phyloP scores from a whole-genome alignment of 306 rosid species.

The Inga leiocalycina region DNA sequence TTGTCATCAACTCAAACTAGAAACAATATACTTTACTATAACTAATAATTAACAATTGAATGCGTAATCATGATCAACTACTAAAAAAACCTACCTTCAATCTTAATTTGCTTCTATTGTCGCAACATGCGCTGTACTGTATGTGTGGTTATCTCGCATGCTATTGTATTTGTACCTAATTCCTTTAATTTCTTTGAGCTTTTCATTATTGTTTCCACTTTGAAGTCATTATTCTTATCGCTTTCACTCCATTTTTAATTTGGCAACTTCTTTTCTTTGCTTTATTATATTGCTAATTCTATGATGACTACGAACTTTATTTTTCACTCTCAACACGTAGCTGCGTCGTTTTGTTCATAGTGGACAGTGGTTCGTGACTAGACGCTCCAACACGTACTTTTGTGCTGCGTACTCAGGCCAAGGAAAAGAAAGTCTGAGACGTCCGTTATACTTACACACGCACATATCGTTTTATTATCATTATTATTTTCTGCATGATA shows the following conservation, averaged over 20 bases:
- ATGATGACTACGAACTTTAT: neutral
- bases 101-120: neutral
- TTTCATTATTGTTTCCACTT: neutral
- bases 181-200: neutral
- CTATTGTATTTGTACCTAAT: neutral
- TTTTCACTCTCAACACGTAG: neutral
- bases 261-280: neutral
- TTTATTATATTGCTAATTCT: slow-evolving; percentile 17
- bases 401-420: neutral
- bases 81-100: neutral
- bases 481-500: neutral
- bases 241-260: neutral
- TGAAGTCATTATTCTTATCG: neutral
- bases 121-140: neutral
- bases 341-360: neutral
- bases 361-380: neutral
- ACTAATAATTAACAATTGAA: slow-evolving; percentile 4
- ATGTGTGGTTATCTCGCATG: neutral
- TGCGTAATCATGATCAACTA: slow-evolving; percentile 29
- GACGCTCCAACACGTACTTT: neutral
- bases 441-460: neutral
- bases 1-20: neutral
- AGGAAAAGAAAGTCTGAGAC: neutral
- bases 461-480: neutral
- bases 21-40: neutral